Conservation (phyloP, 768 basidiomycete genomes). For the Boletus subcaerulescens region DNA sequence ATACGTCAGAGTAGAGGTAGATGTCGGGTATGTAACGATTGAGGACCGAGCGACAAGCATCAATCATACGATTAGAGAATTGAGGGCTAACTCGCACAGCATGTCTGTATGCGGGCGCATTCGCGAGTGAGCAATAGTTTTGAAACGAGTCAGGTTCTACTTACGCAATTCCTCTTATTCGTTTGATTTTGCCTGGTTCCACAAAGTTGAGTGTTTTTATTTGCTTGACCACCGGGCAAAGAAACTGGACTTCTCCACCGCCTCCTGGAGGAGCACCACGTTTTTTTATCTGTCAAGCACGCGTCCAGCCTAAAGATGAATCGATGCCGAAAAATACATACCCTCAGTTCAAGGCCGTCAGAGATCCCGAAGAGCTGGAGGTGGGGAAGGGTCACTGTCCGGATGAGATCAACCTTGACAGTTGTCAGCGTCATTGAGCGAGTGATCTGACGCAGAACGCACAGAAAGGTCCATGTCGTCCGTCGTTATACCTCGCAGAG, state of each 20-base stretch:
- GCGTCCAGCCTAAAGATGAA: neutral
- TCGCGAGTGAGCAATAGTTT: neutral
- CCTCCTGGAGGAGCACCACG: conserved; percentile 90
- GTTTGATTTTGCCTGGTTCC: conserved; percentile 86
- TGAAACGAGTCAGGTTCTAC: conserved; percentile 32
- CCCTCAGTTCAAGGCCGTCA: conserved; percentile 86
- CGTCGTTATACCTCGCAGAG: conserved; percentile 86
- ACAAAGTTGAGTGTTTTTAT: conserved; percentile 92
- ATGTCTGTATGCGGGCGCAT: conserved; percentile 52
- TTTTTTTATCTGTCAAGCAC: conserved; percentile 73
- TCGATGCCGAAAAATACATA: conserved; percentile 31
- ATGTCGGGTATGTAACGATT: conserved; percentile 98
- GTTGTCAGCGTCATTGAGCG: conserved; percentile 1
- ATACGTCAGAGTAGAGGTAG: conserved; percentile 97
- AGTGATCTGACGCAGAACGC: conserved; percentile 24
- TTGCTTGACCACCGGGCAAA: conserved; percentile 90
- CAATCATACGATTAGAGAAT: conserved; percentile 97
- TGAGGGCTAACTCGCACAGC: conserved; percentile 96
- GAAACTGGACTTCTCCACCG: conserved; percentile 90
- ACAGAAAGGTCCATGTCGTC: conserved; percentile 92
- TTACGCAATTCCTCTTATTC: conserved; percentile 94
- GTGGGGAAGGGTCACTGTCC: conserved; percentile 89
- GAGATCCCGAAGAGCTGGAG: conserved; percentile 87
- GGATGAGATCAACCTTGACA: conserved; percentile 75
- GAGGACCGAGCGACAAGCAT: conserved; percentile 85